Conservation (phyloP, 1,284 basidiomycete genomes). For the Leccinum pseudoinsigne region DNA sequence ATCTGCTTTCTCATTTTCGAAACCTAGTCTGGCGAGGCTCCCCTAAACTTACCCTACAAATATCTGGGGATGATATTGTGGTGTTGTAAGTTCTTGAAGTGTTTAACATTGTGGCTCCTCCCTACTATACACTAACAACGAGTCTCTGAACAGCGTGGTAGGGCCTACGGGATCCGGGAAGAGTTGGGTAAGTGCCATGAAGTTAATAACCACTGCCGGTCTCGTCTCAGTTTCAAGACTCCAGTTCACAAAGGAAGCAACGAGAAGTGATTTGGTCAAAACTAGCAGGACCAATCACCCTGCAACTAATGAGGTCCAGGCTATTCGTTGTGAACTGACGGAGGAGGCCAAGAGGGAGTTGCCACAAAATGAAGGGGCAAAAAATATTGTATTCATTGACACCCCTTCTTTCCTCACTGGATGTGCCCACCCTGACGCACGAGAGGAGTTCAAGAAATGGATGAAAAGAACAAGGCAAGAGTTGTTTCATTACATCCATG, state of each 20-base stretch:
- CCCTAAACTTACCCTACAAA: neutral
- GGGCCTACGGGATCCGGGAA: constrained; percentile 28
- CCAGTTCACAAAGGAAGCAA: constrained; percentile 21
- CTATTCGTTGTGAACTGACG: constrained; percentile 19
- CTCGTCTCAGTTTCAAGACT: constrained; percentile 1
- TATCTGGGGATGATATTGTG: constrained; percentile 21
- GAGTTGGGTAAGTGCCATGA: constrained; percentile 23
- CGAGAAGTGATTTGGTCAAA: constrained; percentile 6
- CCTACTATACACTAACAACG: neutral
- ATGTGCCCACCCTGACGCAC: constrained; percentile 7
- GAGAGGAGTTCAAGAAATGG: constrained; percentile 13
- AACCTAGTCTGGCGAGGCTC: constrained; percentile 15
- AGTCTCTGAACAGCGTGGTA: constrained; percentile 15
- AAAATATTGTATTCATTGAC: constrained; percentile 22
- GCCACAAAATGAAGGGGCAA: neutral
- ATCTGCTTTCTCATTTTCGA: constrained; percentile 3
- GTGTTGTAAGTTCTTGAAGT: constrained; percentile 17
- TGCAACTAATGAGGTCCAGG: constrained; percentile 14
- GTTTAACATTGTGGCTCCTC: neutral
- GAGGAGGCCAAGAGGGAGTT: constrained; percentile 15
- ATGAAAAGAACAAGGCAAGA: constrained; percentile 1
- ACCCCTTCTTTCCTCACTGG: constrained; percentile 24
- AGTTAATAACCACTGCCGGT: neutral
- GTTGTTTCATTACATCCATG: neutral
- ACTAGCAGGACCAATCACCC: constrained; percentile 17